phyloP scores from a whole-genome alignment of 1,139 yeast species.

The Zygosaccharomyces pseudobailii region DNA sequence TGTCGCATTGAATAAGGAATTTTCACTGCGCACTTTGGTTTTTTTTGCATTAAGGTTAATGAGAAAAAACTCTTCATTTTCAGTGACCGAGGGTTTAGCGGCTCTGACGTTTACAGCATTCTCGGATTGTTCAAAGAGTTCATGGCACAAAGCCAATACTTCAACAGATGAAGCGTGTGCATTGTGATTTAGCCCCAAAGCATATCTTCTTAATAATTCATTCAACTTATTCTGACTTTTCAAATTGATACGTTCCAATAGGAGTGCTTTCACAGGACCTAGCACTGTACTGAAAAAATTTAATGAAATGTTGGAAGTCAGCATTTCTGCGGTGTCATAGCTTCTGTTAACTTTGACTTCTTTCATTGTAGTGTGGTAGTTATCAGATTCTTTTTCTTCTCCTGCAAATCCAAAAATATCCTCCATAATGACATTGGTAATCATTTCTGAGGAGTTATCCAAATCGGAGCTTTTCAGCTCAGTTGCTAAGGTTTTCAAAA shows the following conservation, averaged over 20 bases:
- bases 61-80: constrained; percentile 56
- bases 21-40: constrained; percentile 48
- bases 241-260: constrained; percentile 60
- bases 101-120: constrained; percentile 25
- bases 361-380: constrained; percentile 78
- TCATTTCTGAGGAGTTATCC: constrained; percentile 57
- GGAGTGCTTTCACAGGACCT: constrained; percentile 61
- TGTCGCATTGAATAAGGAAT: constrained; percentile 48
- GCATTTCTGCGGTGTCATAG: constrained; percentile 77
- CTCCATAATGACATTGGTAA: constrained; percentile 79
- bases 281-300: constrained; percentile 55
- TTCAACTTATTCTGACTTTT: constrained; percentile 73
- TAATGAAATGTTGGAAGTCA: constrained; percentile 63
- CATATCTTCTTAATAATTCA: constrained; percentile 69
- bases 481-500: constrained; percentile 52
- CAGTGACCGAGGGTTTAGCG: constrained; percentile 25
- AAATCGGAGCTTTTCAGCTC: constrained; percentile 63
- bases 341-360: constrained; percentile 90
- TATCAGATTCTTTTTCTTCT: constrained; percentile 92
- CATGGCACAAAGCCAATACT: constrained; percentile 68
- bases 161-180: constrained; percentile 50
- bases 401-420: constrained; percentile 92
- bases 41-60: constrained; percentile 62
- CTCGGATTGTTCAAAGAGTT: constrained; percentile 57
- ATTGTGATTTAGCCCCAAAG: constrained; percentile 74